Evolutionary conservation across 768 basidiomycete species (phyloP).

Genomic region (Suillus luteus): DNA sequence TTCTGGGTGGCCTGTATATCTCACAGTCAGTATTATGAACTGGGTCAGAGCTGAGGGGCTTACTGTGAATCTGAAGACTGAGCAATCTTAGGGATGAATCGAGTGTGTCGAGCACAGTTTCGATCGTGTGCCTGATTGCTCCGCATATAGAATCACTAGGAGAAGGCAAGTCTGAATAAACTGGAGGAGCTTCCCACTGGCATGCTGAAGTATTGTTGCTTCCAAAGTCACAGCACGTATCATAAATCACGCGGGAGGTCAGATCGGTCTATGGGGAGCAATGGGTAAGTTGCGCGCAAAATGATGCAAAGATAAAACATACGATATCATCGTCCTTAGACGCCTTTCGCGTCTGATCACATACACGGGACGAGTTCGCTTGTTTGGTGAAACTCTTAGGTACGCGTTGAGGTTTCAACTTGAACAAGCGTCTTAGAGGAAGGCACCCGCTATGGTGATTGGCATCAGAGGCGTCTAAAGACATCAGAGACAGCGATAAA

Average conservation of each 20-base stretch:
- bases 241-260: slow-evolving; percentile 34
- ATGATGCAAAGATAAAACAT: background rate
- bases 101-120: slow-evolving; percentile 52
- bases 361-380: background rate
- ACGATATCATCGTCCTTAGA: background rate
- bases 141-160: slow-evolving; percentile 16
- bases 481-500: slow-evolving; percentile 23
- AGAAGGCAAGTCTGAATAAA: slow-evolving; percentile 36
- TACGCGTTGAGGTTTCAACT: slow-evolving; percentile 6
- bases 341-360: background rate
- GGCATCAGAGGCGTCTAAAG: slow-evolving; percentile 24
- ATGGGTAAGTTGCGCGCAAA: slow-evolving; percentile 7
- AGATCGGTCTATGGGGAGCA: slow-evolving; percentile 11
- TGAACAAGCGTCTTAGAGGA: slow-evolving; percentile 25
- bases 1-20: slow-evolving; percentile 60
- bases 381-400: slow-evolving; percentile 2
- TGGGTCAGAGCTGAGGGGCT: slow-evolving; percentile 18
- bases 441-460: slow-evolving; percentile 25
- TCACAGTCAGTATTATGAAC: slow-evolving; percentile 15
- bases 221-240: slow-evolving; percentile 48
- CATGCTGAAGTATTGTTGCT: slow-evolving; percentile 33
- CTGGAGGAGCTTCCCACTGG: slow-evolving; percentile 40
- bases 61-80: slow-evolving; percentile 75
- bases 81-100: slow-evolving; percentile 57
- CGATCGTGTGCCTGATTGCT: slow-evolving; percentile 55